Conservation (phyloP, 768 basidiomycete genomes). For the Cystobasidium onofrii region DNA sequence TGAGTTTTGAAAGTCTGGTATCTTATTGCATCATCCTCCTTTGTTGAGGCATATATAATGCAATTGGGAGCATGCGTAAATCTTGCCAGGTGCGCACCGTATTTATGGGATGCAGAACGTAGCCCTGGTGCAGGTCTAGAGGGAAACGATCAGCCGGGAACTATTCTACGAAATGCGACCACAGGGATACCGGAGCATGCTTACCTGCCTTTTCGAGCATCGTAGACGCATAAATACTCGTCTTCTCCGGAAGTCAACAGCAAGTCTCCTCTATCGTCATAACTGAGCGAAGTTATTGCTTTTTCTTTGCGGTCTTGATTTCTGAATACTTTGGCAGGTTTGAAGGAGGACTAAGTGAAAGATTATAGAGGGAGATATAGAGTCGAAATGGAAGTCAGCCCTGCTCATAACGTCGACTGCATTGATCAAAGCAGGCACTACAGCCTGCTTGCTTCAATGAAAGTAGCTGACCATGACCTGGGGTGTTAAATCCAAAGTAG, state of each 20-base stretch:
- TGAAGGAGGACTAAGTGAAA: slow-evolving; percentile 52
- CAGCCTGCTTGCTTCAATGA: neutral
- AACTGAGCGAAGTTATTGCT: slow-evolving; percentile 70
- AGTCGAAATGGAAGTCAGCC: too few relatives aligned
- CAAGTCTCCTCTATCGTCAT: slow-evolving; percentile 82
- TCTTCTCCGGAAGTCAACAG: slow-evolving; percentile 83
- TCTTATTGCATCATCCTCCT: slow-evolving; percentile 82
- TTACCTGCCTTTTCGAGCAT: slow-evolving; percentile 84
- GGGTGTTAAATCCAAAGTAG: slow-evolving; percentile 22
- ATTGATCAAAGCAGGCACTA: too few relatives aligned
- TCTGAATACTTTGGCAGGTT: slow-evolving; percentile 83
- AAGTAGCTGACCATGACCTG: slow-evolving; percentile 26
- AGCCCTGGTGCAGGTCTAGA: neutral
- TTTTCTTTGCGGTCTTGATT: slow-evolving; percentile 60
- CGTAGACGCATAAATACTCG: slow-evolving; percentile 82
- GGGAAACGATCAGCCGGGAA: too few relatives aligned
- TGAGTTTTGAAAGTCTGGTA: slow-evolving; percentile 95
- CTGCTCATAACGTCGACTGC: too few relatives aligned
- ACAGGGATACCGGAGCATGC: too few relatives aligned
- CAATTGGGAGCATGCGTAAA: slow-evolving; percentile 85
- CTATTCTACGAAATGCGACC: too few relatives aligned
- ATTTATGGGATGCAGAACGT: slow-evolving; percentile 84
- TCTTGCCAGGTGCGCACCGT: slow-evolving; percentile 85
- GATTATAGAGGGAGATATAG: too few relatives aligned
- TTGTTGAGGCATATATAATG: slow-evolving; percentile 84